These are phyloP conservation scores for Trichoderma asperelloides DNA, from an alignment of 495 filamentous ascomycete species.

Conservation along the genomic window DNA sequence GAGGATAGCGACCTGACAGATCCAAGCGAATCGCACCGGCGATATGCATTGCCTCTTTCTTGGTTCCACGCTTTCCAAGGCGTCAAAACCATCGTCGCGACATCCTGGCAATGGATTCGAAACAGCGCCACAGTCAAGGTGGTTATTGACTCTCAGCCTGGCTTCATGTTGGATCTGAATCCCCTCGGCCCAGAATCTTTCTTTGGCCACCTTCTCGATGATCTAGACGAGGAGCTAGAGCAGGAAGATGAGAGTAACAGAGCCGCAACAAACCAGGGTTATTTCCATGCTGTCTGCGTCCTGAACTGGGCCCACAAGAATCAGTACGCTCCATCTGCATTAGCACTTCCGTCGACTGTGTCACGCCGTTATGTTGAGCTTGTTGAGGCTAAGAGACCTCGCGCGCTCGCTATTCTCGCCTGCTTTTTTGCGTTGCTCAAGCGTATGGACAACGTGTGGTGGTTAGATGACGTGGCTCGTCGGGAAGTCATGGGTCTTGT, in stretches of 20 bases:
- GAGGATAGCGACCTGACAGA: conserved; percentile 27
- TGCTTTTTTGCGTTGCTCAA: conserved; percentile 50
- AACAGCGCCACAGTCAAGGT: conserved; percentile 39
- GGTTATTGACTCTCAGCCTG: conserved; percentile 48
- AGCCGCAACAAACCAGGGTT: conserved; percentile 26
- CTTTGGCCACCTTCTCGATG: conserved; percentile 42
- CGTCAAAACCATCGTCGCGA: conserved; percentile 43
- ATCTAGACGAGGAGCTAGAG: conserved; percentile 39
- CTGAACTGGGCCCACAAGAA: conserved; percentile 51
- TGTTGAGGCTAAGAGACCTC: conserved; percentile 38
- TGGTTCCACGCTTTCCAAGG: conserved; percentile 55
- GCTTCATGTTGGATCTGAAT: conserved; percentile 38
- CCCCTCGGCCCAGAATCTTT: conserved; percentile 29
- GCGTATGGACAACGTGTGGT: conserved; percentile 44
- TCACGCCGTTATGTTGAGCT: conserved; percentile 47
- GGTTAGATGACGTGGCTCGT: conserved; percentile 47
- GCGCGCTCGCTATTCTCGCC: conserved; percentile 44
- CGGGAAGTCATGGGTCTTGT: conserved; percentile 47
- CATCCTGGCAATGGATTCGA: conserved; percentile 44
- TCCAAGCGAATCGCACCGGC: conserved; percentile 18
- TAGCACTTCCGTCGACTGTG: conserved; percentile 51
- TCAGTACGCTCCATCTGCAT: conserved; percentile 41
- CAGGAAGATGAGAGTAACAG: conserved; percentile 15
- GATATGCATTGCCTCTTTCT: conserved; percentile 40
- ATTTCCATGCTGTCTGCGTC: conserved; percentile 46